Base-by-base conservation (phyloP, 495 filamentous ascomycete genomes). In the Hypoxylon fragiforme region DNA sequence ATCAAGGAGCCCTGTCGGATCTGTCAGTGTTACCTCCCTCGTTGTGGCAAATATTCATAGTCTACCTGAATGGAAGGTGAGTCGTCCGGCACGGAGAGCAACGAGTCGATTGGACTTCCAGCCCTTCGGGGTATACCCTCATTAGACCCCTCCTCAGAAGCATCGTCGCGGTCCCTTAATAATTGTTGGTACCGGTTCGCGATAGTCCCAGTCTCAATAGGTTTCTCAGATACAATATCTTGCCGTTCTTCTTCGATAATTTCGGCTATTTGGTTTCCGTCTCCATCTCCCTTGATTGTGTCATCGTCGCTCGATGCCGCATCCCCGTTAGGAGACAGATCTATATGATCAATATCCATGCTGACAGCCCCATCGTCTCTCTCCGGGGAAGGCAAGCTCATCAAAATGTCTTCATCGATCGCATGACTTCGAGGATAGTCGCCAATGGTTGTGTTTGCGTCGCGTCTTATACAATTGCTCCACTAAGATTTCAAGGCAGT, bases 61-160 rank as follows among this genome's bases (percentile, higher is more conserved):
- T 77, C 60, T 74, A 95, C 91, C 73, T 91, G 90, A 42, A 95
- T 65, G 11, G 94, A 97, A 12, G 91, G 91, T 2, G 89, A 86
- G 70, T 96, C 92, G 63, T 97, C 92, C 12, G 91, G 90, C 11
- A 83, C 87, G 1, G 89, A 94, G 34, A 83, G 60, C 7, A 78
- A 42, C 9, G 77, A 82, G 49, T 75, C 76, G 14, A 71, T 66
- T 21, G 78, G 79, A 44, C 79, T 81, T 7, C 62, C 72, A 15
- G 63, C 67, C 26, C 69, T 65, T 47, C 69, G 54, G 13, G 74
- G 70, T 3, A 73, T 42, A 19, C 60, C 70, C 44, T 74, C 73
- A 7, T 60, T 58, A 3, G 71, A 76, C 7, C 77, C 76, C 51
- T 77, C 76, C 46, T 78, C 75, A 7, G 78, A 80, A 7, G 39